A percentile compares a stretch with the other conserved stretches of the same genome.
Evolutionary conservation across 202 grass and related monocot species (phyloP).

Genomic region (Thinopyrum obtusiflorum): DNA sequence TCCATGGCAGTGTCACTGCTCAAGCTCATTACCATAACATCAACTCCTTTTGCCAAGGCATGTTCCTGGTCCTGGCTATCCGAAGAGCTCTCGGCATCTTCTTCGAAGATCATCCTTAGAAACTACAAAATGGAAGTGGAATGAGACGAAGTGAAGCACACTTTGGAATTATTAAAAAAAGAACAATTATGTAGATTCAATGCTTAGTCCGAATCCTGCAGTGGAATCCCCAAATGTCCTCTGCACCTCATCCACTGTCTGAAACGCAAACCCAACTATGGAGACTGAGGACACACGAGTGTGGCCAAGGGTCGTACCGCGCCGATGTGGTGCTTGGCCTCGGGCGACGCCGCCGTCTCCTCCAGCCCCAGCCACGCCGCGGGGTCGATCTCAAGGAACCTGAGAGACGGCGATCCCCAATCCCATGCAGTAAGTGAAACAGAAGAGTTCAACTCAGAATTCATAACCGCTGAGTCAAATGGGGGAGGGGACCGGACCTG

Average conservation of each 20-base stretch:
- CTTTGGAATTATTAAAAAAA: fast-evolving
- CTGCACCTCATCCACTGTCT: not conserved
- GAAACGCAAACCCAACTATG: not conserved
- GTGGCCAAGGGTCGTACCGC: constrained; percentile 43
- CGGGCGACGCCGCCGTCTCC: constrained; percentile 77
- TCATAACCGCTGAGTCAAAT: not conserved
- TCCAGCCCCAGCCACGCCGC: constrained; percentile 79
- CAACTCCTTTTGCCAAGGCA: constrained; percentile 64
- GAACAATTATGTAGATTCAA: not conserved
- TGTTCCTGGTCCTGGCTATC: constrained; percentile 61
- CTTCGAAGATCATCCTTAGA: constrained; percentile 78
- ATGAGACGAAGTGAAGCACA: not conserved
- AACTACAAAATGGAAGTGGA: constrained; percentile 37
- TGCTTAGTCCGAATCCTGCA: not conserved
- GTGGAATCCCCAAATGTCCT: not conserved
- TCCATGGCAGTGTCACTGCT: not conserved
- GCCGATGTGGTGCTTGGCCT: constrained; percentile 84
- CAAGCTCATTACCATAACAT: constrained; percentile 81
- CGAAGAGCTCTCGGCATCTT: constrained; percentile 46
- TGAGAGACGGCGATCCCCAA: constrained; percentile 18
- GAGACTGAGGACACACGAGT: not conserved
- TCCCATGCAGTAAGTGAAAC: not conserved
- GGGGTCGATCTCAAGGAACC: constrained; percentile 80
- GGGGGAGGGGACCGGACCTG: constrained; percentile 39
- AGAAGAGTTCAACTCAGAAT: not conserved